Base-by-base conservation (phyloP, 805 yeast genomes). In the Yarrowia divulgata region DNA sequence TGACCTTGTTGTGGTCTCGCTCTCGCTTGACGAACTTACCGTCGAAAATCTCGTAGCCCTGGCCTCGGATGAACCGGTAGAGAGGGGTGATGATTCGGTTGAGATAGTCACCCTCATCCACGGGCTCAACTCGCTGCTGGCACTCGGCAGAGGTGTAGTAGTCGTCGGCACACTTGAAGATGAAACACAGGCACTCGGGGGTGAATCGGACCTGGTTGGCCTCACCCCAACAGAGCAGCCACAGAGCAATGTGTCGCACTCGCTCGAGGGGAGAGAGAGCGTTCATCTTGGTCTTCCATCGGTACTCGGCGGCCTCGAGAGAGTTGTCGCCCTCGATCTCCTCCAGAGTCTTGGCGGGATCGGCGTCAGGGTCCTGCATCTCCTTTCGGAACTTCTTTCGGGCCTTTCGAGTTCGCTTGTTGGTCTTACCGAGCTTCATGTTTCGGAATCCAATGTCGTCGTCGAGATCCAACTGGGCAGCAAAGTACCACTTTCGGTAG, bases 151-250 rank as follows among this genome's bases (percentile, higher is more conserved):
- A 91, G 71, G 86, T 81, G 78, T 92, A 84, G 81, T 95, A 93
- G 81, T 95, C 99, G 73, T 85, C 85, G 70, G 98, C 97, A 79
- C 97, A 91, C 84, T 96, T 94, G 86, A 88, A 96, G 77, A 95
- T 88, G 85, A 90, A 95, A 85, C 97, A 91, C 72, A 95, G 82
- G 81, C 90, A 85, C 84, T 93, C 98, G 29, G 90, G 84, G 69
- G 95, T 90, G 82, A 95, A 95, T 81, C 99, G 90, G 70, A 94
- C 97, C 76, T 87, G 89, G 76, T 88, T 88, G 7, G 93, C 89
- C 76, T 90, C 93, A 43, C 93, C 93, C 93, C 93, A 89, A 50
- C 88, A 81, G 69, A 85, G 82, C 72, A 85, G 79, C 76, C 85
- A 88, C 52, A 88, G 83, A 57, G 89, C 90, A 71, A 89, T 77